Evolutionary conservation across 345 rosid genomes (phyloP).

Genomic region (Salix caprea): DNA sequence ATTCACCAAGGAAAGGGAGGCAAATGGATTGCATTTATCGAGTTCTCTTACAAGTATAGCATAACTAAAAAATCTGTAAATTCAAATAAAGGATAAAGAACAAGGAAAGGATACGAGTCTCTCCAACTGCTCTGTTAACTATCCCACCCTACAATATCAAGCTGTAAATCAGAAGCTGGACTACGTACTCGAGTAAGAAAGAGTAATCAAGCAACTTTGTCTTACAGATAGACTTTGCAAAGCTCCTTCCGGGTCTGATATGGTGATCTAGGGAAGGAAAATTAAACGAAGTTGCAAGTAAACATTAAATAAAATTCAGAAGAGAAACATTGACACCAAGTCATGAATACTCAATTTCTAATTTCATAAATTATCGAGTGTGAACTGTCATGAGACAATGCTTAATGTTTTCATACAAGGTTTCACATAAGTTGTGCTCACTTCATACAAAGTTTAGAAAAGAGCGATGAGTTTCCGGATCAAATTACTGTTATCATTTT

Average conservation of each 20-base stretch:
- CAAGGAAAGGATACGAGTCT: constrained; percentile 73
- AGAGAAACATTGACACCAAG: neutral
- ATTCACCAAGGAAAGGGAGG: neutral
- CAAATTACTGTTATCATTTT: neutral
- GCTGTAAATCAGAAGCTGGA: constrained; percentile 24
- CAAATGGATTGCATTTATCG: neutral
- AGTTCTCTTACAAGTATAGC: neutral
- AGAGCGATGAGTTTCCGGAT: neutral
- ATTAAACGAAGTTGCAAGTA: constrained; percentile 8
- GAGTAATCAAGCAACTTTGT: constrained; percentile 3
- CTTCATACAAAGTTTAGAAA: neutral
- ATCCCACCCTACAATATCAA: constrained; percentile 61
- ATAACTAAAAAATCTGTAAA: neutral
- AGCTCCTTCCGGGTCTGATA: constrained; percentile 54
- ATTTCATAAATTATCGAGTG: neutral
- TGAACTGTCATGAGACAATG: neutral
- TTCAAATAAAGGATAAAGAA: neutral
- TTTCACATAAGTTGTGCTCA: neutral
- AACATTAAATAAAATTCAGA: neutral
- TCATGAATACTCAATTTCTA: neutral
- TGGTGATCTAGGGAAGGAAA: constrained; percentile 39
- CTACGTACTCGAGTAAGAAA: constrained; percentile 4
- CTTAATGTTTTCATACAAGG: neutral
- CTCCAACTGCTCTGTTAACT: constrained; percentile 82
- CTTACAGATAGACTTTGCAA: constrained; percentile 69